Evolutionary conservation across 805 yeast genomes (phyloP).

Genomic region (Kregervanrija fluxuum): DNA sequence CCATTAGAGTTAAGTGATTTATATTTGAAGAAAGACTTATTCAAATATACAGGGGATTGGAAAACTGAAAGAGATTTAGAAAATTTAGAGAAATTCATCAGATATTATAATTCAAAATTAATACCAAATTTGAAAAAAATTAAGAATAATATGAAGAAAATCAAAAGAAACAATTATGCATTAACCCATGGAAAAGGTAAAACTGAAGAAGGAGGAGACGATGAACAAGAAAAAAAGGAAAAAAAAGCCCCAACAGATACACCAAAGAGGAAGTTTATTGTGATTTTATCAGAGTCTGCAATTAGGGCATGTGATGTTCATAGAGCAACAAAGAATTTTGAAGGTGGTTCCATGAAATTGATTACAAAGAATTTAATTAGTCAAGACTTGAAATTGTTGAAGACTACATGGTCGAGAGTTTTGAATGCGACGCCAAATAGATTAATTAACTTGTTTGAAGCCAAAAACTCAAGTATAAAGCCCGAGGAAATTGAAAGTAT

Average conservation of each 20-base stretch:
- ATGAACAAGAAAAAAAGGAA: conserved; percentile 20
- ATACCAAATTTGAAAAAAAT: conserved; percentile 29
- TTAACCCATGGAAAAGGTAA: neutral
- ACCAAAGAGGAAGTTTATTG: conserved; percentile 36
- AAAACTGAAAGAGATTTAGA: conserved; percentile 46
- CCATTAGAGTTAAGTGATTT: conserved; percentile 67
- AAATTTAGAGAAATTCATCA: conserved; percentile 49
- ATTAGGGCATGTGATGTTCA: conserved; percentile 81
- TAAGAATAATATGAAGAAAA: conserved; percentile 22
- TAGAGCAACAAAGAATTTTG: conserved; percentile 46
- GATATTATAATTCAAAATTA: conserved; percentile 39
- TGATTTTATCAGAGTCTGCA: conserved; percentile 67
- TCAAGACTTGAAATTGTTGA: conserved; percentile 47
- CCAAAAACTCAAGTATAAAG: conserved; percentile 23
- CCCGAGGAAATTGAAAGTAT: conserved; percentile 43
- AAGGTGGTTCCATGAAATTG: conserved; percentile 52
- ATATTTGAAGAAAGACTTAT: conserved; percentile 44
- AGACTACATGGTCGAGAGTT: conserved; percentile 39
- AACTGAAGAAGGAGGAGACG: conserved; percentile 1
- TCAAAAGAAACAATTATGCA: conserved; percentile 10
- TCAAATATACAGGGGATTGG: conserved; percentile 58
- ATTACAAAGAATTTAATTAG: conserved; percentile 68
- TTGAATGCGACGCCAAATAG: conserved; percentile 63
- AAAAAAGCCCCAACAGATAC: conserved; percentile 9
- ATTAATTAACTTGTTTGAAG: conserved; percentile 24